Evolutionary conservation across 208 protist species (phyloP).

Genomic region (Willaertia magna): DNA sequence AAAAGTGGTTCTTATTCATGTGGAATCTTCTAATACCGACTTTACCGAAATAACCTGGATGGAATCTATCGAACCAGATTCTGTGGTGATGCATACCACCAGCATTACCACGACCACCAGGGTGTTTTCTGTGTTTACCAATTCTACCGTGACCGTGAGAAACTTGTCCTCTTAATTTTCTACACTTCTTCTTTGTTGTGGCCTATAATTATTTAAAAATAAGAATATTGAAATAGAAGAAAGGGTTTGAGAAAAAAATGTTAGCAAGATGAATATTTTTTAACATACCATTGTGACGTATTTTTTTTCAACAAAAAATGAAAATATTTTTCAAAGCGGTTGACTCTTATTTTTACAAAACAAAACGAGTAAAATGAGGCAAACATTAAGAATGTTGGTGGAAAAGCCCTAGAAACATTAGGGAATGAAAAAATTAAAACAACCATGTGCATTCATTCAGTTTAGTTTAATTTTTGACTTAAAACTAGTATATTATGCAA

Average conservation of each 20-base stretch:
- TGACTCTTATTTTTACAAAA: too few relatives aligned
- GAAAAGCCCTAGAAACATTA: too few relatives aligned
- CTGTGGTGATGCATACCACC: conserved; percentile 98
- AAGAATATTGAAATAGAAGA: not conserved
- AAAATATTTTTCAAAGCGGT: too few relatives aligned
- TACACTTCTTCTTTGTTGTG: conserved; percentile 23
- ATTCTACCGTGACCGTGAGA: conserved; percentile 76
- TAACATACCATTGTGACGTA: not conserved
- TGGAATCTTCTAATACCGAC: conserved; percentile 97
- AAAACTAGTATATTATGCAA: too few relatives aligned
- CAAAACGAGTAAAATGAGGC: too few relatives aligned
- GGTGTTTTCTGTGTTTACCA: conserved; percentile 99
- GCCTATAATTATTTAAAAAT: not conserved
- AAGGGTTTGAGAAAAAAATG: not conserved
- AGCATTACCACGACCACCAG: conserved; percentile 99
- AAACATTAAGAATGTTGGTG: too few relatives aligned
- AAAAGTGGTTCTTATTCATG: conserved; percentile 73
- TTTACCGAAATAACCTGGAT: conserved; percentile 99
- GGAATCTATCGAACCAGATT: conserved; percentile 99
- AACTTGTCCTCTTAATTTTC: conserved; percentile 74
- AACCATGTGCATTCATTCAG: too few relatives aligned
- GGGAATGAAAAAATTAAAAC: too few relatives aligned
- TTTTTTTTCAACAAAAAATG: not conserved
- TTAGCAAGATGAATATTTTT: not conserved
- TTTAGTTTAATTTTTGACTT: too few relatives aligned